phyloP scores from a whole-genome alignment of 2,329 filamentous ascomycete genomes.

The Neopestalotiopsis sp. region DNA sequence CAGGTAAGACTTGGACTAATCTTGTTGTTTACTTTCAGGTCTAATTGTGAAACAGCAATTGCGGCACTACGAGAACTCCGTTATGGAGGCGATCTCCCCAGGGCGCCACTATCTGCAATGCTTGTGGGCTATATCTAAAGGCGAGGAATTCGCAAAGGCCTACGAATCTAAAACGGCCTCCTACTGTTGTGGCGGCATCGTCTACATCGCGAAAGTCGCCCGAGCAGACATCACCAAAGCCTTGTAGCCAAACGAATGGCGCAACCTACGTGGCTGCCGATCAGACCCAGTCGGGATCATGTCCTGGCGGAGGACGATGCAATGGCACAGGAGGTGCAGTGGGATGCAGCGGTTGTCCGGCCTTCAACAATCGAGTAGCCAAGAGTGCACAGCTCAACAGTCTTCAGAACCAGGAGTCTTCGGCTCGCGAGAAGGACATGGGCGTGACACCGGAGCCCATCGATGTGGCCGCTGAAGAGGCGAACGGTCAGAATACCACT shows the following conservation, averaged over 20 bases:
- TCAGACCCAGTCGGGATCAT: constrained; percentile 80
- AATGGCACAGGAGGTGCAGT: constrained; percentile 96
- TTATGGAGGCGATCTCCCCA: constrained; percentile 93
- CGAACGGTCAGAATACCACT: constrained; percentile 53
- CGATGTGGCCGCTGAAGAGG: constrained; percentile 54
- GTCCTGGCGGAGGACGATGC: constrained; percentile 91
- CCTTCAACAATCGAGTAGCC: constrained; percentile 94
- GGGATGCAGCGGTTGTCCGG: constrained; percentile 93
- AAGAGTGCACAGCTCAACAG: constrained; percentile 83
- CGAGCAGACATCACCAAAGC: constrained; percentile 44
- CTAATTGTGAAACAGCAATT: constrained; percentile 71
- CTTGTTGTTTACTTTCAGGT: constrained; percentile 9
- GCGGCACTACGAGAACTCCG: constrained; percentile 90
- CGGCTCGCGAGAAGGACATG: constrained; percentile 30
- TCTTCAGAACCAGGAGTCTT: constrained; percentile 54
- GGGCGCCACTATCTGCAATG: constrained; percentile 96
- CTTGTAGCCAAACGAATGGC: constrained; percentile 47
- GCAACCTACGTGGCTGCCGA: constrained; percentile 81
- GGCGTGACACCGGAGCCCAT: constrained; percentile 50
- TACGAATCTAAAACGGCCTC: constrained; percentile 84
- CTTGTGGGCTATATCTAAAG: constrained; percentile 93
- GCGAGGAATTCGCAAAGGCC: constrained; percentile 90
- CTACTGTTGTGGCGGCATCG: constrained; percentile 52
- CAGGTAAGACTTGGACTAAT: constrained; percentile 32
- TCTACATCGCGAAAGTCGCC: constrained; percentile 48